Evolutionary conservation across 139 green algal genomes (phyloP), one percentile per base, ranked within the genome.

Genomic region (Coelastrella sp.): DNA sequence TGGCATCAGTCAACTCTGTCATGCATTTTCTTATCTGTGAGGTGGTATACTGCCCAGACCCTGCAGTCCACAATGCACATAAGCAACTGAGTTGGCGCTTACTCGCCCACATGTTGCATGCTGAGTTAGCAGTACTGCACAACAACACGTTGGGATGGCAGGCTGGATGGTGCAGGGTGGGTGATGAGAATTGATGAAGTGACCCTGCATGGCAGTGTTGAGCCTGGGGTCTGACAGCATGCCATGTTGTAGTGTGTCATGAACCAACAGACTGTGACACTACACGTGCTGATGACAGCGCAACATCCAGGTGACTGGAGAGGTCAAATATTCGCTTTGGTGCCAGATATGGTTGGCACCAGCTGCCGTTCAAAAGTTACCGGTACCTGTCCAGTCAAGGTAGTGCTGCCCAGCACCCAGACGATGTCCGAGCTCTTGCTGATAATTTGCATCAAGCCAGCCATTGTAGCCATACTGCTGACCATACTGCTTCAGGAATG

Each of bases 401-500:
- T 84, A 76, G 40, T 84, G 78, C 62, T 76, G 59, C 2, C 60
- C 59, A 7, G 32, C 38, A 2, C 75, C 57, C 17, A 84, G 60
- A 11, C 78, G 25, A 38, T 23, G 13, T 15, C 77, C 77, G 4
- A 84, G 13, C 27, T 84, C 77, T 4, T 50, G 34, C n/a, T 73
- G 35, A 23, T 48, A 75, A n/a, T 75, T 32, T 27, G 43, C 2
- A 2, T 84, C 59, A 27, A 84, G 23, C 77, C 77, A 84, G 5
- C 77, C 77, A 8, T 62, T 32, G 27, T 84, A 84, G 37, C 77
- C 77, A 37, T 84, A 84, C 21, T 3, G 9, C 2, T 17, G 37
- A 13, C 77, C 60, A 75, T 84, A 53, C 60, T 84, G 40, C n/a
- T 60, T n/a, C 59, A 84, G 38, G 40, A 84, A 84, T 7, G 5